These are phyloP conservation scores for Candida endomychidarum DNA, from an alignment of 805 yeast species.

Conservation along the genomic window DNA sequence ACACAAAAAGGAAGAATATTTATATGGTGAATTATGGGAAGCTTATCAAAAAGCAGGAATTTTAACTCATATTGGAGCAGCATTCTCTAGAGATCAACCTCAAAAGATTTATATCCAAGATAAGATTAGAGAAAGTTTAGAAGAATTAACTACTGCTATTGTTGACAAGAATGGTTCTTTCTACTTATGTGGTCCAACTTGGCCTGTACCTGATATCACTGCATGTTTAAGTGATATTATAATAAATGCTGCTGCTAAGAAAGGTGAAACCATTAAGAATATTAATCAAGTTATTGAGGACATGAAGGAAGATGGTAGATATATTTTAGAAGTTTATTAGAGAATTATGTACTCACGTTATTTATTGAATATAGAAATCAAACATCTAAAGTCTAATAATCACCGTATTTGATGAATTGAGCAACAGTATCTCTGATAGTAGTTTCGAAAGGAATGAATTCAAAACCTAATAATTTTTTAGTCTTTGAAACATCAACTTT, in stretches of 20 bases:
- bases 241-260: slow-evolving; percentile 62
- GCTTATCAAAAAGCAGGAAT: slow-evolving; percentile 91
- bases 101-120: slow-evolving; percentile 95
- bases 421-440: not conserved
- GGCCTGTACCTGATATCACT: slow-evolving; percentile 98
- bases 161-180: slow-evolving; percentile 79
- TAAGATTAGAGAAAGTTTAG: slow-evolving; percentile 75
- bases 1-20: slow-evolving; percentile 91
- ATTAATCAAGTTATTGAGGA: slow-evolving; percentile 83
- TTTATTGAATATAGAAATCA: not conserved
- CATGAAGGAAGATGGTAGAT: slow-evolving; percentile 88
- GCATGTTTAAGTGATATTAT: slow-evolving; percentile 84
- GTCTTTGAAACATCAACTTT: slow-evolving; percentile 1
- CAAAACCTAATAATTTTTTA: not conserved
- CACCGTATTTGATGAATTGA: not conserved
- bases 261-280: slow-evolving; percentile 64
- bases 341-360: not conserved
- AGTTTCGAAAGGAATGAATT: not conserved
- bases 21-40: slow-evolving; percentile 97
- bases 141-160: slow-evolving; percentile 75
- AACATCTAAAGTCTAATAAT: too few species aligned
- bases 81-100: slow-evolving; percentile 96
- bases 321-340: slow-evolving; percentile 89
- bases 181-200: slow-evolving; percentile 97
- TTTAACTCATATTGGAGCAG: slow-evolving; percentile 94